Conservation (phyloP, 768 basidiomycete genomes). For the Boletus sensibilis region DNA sequence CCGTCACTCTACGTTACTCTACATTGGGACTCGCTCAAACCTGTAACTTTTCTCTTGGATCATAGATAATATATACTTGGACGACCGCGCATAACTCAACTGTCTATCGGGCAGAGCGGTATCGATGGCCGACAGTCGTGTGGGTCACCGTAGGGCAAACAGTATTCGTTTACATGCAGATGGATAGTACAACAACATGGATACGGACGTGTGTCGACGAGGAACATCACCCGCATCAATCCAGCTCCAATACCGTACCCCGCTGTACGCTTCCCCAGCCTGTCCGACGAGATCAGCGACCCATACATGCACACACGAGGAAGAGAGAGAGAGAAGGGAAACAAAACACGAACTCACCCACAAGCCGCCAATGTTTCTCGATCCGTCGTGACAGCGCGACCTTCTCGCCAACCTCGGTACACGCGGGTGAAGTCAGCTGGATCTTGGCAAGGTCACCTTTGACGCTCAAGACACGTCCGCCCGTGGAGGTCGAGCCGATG, state of each 20-base stretch:
- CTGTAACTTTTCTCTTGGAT: too few relatives aligned
- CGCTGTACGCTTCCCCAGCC: constrained; percentile 82
- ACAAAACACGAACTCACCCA: constrained; percentile 56
- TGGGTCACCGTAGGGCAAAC: neutral
- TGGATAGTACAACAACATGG: neutral
- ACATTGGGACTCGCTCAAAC: too few relatives aligned
- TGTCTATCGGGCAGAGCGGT: too few relatives aligned
- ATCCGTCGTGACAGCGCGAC: constrained; percentile 92
- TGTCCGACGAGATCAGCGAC: constrained; percentile 19
- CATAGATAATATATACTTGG: too few relatives aligned
- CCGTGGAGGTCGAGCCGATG: constrained; percentile 96
- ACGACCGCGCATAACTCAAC: too few relatives aligned
- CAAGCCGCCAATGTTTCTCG: constrained; percentile 97
- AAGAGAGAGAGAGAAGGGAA: neutral
- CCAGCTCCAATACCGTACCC: constrained; percentile 79
- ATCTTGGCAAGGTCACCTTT: constrained; percentile 96
- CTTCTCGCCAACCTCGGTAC: constrained; percentile 97
- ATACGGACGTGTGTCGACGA: neutral
- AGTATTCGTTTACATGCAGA: neutral
- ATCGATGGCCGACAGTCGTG: too few relatives aligned
- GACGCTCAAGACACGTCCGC: constrained; percentile 90
- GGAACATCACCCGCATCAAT: constrained; percentile 36
- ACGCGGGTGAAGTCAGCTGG: constrained; percentile 89
- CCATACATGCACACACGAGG: neutral
- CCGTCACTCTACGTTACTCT: too few relatives aligned